Base-by-base conservation (phyloP, 805 yeast species). In the Tanozyma kutaoensis region DNA sequence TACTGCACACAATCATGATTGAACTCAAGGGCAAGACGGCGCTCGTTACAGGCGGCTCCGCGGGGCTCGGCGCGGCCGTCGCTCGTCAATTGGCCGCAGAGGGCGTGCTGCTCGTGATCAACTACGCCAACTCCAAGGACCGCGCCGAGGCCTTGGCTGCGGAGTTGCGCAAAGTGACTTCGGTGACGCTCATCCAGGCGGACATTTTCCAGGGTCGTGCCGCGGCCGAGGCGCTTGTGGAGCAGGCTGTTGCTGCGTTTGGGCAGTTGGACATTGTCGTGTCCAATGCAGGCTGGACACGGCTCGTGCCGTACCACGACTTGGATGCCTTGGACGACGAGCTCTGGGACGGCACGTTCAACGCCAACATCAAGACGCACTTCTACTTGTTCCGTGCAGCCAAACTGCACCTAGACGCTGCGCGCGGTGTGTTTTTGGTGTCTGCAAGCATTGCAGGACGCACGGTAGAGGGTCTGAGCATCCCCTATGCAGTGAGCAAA, bases 211-310 rank as follows among this genome's bases (percentile, higher is more conserved):
- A 24, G 9, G 39, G 41, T 10, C 35, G 33, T 10, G 32, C 22
- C 4, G 43, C 35, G 4, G 30, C 38, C 10, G 43, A 40, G 13
- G 26, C 29, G 17, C 36, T 52, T 13, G 49, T 60, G 3, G 43
- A 25, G 18, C 28, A 39, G 11, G 43, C 52, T 4, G 40, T 40
- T 9, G 37, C 26, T 14, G 34, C 35, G 13, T 40, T 50, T 15
- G 51, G 50, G 8, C 9, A 10, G 8, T 17, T 17, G 10, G 59
- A 56, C 30, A 58, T 60, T 16, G 56, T 53, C 14, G 38, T 54
- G 10, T 52, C 58, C 10, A 54, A 54, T 32, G 58, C 55, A 6
- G 59, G 59, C 3, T 54, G 57, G 55, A 54, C 60, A 9, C 42
- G 50, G 27, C 35, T 48, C 22, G 37, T 49, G 11, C 46, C 55